Percentiles rank a stretch among this genome's conserved stretches.
Conservation (phyloP, 108 stramenopile species). For the Nitzschia sp. region DNA sequence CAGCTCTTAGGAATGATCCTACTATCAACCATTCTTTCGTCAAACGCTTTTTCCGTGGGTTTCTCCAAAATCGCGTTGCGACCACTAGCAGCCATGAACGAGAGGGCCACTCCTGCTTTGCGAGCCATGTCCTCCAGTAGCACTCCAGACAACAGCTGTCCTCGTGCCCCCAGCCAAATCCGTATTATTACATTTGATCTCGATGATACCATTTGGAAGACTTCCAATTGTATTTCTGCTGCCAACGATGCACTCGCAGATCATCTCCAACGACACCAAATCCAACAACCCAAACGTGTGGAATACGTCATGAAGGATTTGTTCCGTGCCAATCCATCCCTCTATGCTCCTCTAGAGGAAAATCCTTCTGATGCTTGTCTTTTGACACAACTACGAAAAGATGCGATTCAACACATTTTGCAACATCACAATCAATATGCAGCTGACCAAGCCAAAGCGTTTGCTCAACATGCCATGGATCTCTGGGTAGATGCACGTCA, state of each 20-base stretch:
- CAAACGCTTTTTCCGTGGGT: no score
- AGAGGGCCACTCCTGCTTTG: no score
- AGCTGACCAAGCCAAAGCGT: slow-evolving; percentile 22
- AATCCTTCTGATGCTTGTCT: slow-evolving; percentile 49
- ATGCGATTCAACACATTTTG: slow-evolving; percentile 60
- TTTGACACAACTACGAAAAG: slow-evolving; percentile 71
- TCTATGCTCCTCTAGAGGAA: slow-evolving; percentile 44
- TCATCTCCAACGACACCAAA: slow-evolving; percentile 37
- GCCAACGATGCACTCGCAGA: slow-evolving; percentile 74
- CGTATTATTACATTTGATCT: slow-evolving; percentile 80
- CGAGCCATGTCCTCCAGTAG: no score
- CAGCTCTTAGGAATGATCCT: no score
- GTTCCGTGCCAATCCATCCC: slow-evolving; percentile 40
- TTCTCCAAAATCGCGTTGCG: no score
- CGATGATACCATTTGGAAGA: slow-evolving; percentile 87
- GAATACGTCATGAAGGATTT: slow-evolving; percentile 73
- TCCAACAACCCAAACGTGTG: slow-evolving; percentile 46
- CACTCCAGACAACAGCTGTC: no score
- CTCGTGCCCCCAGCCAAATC: slow-evolving; percentile 26
- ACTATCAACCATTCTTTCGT: no score
- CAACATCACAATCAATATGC: slow-evolving; percentile 41
- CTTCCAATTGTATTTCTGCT: slow-evolving; percentile 55
- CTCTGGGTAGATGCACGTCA: slow-evolving; percentile 65
- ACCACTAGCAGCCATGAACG: no score
- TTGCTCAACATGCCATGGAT: slow-evolving; percentile 62